Base-by-base conservation (phyloP, 2,329 filamentous ascomycete genomes). In the Diaporthe ampelina region DNA sequence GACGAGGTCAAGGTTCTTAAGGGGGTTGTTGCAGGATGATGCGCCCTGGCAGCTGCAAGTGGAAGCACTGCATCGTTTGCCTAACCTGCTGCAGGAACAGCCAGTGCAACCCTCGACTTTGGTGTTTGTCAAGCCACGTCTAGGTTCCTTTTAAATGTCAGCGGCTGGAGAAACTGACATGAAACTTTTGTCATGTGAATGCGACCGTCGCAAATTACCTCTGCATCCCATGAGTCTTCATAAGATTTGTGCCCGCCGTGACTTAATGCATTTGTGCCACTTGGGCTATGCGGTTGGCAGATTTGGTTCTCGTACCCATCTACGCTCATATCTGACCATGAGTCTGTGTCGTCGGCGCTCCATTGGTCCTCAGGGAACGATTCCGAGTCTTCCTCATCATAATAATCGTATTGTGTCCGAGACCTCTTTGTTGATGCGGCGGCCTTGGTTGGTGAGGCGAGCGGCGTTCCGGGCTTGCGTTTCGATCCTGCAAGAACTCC, bases 361-460 rank as follows among this genome's bases (percentile, higher is more conserved):
- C 68, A 74, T 13, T 57, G 24, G 2, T 69, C 68, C n/a, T 75
- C 68, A 1, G 61, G 54, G 10, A 13, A 15, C 13, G 68, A 57
- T 2, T 61, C 68, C 6, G 43, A 32, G 17, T 74, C 74, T 7
- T 74, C 59, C 8, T 72, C 72, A 24, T 76, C 74, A n/a, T 29
- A 73, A 19, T 76, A 76, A 35, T 72, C 72, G 50, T 76, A 76
- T 29, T 57, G 63, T 10, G 68, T 72, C 40, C 74, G 72, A 24
- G 72, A 68, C 29, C 74, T 56, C 50, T 76, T 76, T 32, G 68
- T 32, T 26, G 70, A 48, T 35, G 56, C 61, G n/a, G 45, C 59
- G 69, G 72, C 52, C 56, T 74, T 76, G 21, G 74, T 69, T 8
- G 74, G 74, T 35, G 74, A 76, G 13, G 74, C 72, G 40, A 45